Evolutionary conservation across 192 early-diverging fungal species (phyloP), one percentile per base, ranked within the genome.

Genomic region (Blastocladiella britannica): DNA sequence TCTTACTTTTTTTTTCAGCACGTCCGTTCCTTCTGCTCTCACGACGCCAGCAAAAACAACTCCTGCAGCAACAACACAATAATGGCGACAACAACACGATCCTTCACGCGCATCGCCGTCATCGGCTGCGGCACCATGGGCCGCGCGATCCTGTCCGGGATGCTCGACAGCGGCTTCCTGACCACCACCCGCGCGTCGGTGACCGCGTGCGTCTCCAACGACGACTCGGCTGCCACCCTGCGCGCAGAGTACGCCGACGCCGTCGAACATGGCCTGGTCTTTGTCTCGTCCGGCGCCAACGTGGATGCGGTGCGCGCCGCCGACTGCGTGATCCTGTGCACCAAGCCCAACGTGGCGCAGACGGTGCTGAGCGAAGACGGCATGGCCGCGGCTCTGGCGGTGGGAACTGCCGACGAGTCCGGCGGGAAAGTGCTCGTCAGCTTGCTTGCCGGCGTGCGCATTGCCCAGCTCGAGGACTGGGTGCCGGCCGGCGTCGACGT

Each of bases 101-200:
- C 37, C 37, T 20, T 47, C 15, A 20, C 37, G 15, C 12, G n/a
- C 3, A 47, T 47, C n/a, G 37, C 37, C 37, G 57, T 77, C 26
- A 56, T 74, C 26, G 73, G 73, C 37, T 75, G 73, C 59, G 73
- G 73, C 24, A 75, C 71, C 51, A 75, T 75, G 73, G 73, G 73
- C 20, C 62, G 65, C 5, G 73, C 73, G 53, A 75, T 75, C 37
- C 60, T 75, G 26, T 60, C 65, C 9, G 73, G 73, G 29, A 70
- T 72, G 18, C 59, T 70, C 29, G 71, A 72, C 29, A 55, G 61
- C 24, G 60, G 29, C 37, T 25, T 24, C 15, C 23, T 20, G 54
- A 26, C 56, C 59, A 3, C 53, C 58, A 12, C 26, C 54, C 23
- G 47, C 64, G 3, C 61, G 47, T 18, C 74, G 71, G 25, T 73